Conservation (phyloP, 2,329 filamentous ascomycete species). For the Lasiodiplodia gonubiensis region DNA sequence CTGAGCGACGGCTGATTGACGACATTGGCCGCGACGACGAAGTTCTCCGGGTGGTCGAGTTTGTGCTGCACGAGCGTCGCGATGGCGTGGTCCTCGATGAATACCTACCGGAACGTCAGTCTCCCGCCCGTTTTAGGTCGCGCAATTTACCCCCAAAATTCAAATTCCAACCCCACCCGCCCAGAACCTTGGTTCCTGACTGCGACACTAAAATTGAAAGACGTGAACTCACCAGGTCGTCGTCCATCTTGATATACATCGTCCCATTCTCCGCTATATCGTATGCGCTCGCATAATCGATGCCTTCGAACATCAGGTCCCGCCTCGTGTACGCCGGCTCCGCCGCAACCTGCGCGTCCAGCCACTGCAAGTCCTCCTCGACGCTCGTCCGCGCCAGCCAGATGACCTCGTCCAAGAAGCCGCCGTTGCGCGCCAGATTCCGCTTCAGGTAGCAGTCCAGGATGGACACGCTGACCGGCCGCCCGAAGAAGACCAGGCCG, state of each 20-base stretch:
- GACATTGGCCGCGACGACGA: constrained; percentile 62
- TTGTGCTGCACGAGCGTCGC: constrained; percentile 61
- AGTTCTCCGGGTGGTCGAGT: constrained; percentile 57
- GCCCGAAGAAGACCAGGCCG: constrained; percentile 48
- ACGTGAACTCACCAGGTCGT: constrained; percentile 42
- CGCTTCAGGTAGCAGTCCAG: constrained; percentile 51
- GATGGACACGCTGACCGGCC: constrained; percentile 43
- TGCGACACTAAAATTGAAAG: neutral
- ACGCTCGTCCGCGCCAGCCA: constrained; percentile 50
- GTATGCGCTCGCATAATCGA: constrained; percentile 33
- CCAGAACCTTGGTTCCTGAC: neutral
- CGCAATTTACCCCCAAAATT: neutral
- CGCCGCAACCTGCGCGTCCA: constrained; percentile 40
- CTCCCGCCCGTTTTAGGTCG: neutral
- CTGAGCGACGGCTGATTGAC: constrained; percentile 62
- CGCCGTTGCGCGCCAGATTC: constrained; percentile 48
- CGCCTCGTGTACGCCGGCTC: constrained; percentile 40
- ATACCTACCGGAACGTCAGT: constrained; percentile 37
- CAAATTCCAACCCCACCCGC: neutral
- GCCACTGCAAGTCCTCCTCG: constrained; percentile 44
- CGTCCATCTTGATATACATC: constrained; percentile 53
- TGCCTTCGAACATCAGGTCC: constrained; percentile 31
- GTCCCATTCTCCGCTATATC: constrained; percentile 34
- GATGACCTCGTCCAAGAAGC: constrained; percentile 51
- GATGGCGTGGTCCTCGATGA: constrained; percentile 54